These are phyloP conservation scores for Rhododendron williamsianum DNA, from an alignment of 148 eudicot genomes.

Conservation along the genomic window DNA sequence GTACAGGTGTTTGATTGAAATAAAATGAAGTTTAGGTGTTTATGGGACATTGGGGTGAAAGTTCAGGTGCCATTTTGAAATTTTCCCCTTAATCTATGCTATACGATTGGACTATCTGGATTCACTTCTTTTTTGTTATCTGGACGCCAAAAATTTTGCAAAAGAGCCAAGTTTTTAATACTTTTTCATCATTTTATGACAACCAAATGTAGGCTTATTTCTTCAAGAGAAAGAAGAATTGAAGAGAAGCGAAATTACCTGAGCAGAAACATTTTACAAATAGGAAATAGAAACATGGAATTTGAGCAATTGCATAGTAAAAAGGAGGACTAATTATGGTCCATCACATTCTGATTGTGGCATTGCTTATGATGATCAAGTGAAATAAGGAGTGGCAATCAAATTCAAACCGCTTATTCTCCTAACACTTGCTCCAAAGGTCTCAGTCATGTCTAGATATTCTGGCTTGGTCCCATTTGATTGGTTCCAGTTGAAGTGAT, in stretches of 20 bases:
- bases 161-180: not conserved
- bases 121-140: not conserved
- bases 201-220: not conserved
- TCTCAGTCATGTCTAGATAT: conserved; percentile 26
- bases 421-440: conserved; percentile 13
- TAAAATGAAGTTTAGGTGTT: too few species aligned
- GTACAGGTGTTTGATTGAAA: too few species aligned
- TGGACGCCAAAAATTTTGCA: not conserved
- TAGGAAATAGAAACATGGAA: not conserved
- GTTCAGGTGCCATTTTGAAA: too few species aligned
- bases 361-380: not conserved
- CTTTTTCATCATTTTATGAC: not conserved
- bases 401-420: not conserved
- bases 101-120: too few species aligned
- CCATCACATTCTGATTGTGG: not conserved
- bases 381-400: not conserved
- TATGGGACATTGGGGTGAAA: too few species aligned
- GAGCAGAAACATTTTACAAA: not conserved
- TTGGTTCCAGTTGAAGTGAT: conserved; percentile 29
- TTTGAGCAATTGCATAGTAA: not conserved
- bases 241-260: not conserved
- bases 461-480: conserved; percentile 2
- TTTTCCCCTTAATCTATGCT: too few species aligned
- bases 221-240: not conserved
- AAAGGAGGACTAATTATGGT: not conserved